Percentiles rank a stretch among this genome's conserved stretches.
phyloP scores from a whole-genome alignment of 805 yeast genomes.

The Hermanozyma aechmeae region DNA sequence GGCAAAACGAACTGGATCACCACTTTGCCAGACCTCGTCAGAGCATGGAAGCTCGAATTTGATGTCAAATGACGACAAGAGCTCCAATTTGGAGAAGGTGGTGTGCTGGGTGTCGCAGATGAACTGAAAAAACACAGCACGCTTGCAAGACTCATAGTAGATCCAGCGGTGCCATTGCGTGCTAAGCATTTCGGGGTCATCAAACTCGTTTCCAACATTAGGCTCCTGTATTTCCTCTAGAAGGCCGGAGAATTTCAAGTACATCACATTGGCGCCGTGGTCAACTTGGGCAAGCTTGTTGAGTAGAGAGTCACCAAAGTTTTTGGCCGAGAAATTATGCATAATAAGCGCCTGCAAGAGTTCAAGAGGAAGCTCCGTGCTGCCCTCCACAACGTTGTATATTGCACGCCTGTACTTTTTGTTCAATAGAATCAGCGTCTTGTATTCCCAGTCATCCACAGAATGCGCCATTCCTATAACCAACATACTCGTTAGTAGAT shows the following conservation, averaged over 20 bases:
- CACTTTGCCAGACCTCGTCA: no score
- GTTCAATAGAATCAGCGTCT: constrained; percentile 3
- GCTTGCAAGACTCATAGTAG: no score
- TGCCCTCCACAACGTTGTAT: constrained; percentile 3
- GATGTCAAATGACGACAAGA: no score
- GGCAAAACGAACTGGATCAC: no score
- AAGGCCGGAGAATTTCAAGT: constrained; percentile 3
- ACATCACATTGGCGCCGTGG: constrained; percentile 6
- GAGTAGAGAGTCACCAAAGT: constrained; percentile 4
- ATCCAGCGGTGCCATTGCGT: no score
- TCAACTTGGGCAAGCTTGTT: constrained; percentile 4
- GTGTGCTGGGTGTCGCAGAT: no score
- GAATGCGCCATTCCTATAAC: constrained; percentile 8
- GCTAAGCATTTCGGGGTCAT: no score
- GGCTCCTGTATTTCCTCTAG: constrained; percentile 4
- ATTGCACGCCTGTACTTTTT: constrained; percentile 3
- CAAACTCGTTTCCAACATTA: no score
- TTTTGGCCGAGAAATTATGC: constrained; percentile 4
- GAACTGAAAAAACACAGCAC: no score
- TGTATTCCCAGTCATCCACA: constrained; percentile 4
- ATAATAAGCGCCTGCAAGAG: constrained; percentile 3
- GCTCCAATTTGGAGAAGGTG: no score
- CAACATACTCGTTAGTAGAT: constrained; percentile 4
- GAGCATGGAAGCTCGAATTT: no score
- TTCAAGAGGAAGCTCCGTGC: constrained; percentile 3